Percentiles rank a stretch among this genome's conserved stretches.
Conservation (phyloP, 306 rosid genomes). For the Cucumis hystrix region DNA sequence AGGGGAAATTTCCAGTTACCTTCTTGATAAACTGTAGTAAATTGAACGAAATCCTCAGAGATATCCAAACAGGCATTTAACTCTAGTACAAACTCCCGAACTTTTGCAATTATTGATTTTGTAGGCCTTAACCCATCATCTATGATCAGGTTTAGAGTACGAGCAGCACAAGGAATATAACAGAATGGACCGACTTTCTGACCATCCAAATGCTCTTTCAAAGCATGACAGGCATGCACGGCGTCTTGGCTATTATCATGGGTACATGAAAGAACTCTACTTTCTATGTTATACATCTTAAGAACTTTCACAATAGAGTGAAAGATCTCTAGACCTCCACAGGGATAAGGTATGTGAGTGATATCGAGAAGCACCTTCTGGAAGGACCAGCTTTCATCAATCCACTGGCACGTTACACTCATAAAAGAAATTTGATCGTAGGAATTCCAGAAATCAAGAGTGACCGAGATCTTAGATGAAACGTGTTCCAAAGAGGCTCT, state of each 20-base stretch:
- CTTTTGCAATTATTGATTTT: constrained; percentile 47
- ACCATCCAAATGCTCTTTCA: constrained; percentile 60
- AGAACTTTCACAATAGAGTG: constrained; percentile 53
- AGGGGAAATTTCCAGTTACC: constrained; percentile 86
- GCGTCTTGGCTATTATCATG: constrained; percentile 72
- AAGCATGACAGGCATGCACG: constrained; percentile 59
- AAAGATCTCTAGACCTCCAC: constrained; percentile 64
- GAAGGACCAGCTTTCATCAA: constrained; percentile 80
- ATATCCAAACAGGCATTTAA: constrained; percentile 60
- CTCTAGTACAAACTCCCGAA: constrained; percentile 68
- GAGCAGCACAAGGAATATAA: constrained; percentile 88
- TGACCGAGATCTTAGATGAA: constrained; percentile 68
- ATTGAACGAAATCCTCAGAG: constrained; percentile 59
- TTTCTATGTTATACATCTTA: constrained; percentile 67
- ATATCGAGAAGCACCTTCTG: constrained; percentile 80
- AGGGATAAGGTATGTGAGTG: constrained; percentile 68
- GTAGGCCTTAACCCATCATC: constrained; percentile 72
- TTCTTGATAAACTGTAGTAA: constrained; percentile 71
- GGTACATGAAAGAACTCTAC: constrained; percentile 75
- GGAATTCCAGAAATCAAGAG: constrained; percentile 90
- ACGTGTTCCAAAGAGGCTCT: constrained; percentile 53
- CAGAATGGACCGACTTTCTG: constrained; percentile 78
- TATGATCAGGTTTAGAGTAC: constrained; percentile 65
- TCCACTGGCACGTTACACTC: constrained; percentile 94
- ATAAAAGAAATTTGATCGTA: constrained; percentile 63